These are phyloP conservation scores for Zygosaccharomyces pseudobailii DNA, from an alignment of 1,139 yeast species.

Conservation along the genomic window DNA sequence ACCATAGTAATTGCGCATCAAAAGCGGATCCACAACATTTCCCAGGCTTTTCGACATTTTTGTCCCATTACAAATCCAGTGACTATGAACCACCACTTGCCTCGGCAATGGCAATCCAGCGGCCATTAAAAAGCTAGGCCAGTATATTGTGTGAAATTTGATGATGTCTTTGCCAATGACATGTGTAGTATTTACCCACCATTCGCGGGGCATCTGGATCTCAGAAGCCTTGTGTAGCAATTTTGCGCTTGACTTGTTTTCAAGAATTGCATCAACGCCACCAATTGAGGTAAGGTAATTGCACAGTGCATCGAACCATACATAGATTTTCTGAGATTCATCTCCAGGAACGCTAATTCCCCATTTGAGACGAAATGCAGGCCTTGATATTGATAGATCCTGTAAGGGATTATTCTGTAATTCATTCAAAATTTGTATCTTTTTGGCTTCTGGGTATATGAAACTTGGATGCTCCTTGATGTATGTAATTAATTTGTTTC, in stretches of 20 bases:
- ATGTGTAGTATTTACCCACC: constrained; percentile 51
- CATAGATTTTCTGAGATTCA: constrained; percentile 73
- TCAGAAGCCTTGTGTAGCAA: neutral
- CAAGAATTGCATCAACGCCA: constrained; percentile 41
- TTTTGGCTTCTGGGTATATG: constrained; percentile 59
- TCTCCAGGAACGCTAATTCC: constrained; percentile 88
- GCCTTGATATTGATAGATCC: constrained; percentile 84
- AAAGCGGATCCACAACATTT: constrained; percentile 90
- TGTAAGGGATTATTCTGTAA: constrained; percentile 45
- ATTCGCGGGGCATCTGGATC: constrained; percentile 8
- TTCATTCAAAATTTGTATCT: constrained; percentile 54
- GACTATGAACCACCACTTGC: constrained; percentile 83
- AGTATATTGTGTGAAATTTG: constrained; percentile 82
- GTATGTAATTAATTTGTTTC: constrained; percentile 43
- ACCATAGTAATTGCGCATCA: constrained; percentile 56
- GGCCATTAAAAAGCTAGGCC: constrained; percentile 92
- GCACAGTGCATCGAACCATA: constrained; percentile 94
- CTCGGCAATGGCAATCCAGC: constrained; percentile 67
- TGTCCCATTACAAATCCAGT: constrained; percentile 85
- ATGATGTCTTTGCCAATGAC: constrained; percentile 88
- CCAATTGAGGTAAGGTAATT: constrained; percentile 79
- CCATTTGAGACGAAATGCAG: constrained; percentile 74
- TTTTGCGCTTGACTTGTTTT: constrained; percentile 20
- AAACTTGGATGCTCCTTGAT: constrained; percentile 45
- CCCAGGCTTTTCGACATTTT: constrained; percentile 94